phyloP scores from a whole-genome alignment of 768 basidiomycete genomes.

The Tylopilus intermedius region DNA sequence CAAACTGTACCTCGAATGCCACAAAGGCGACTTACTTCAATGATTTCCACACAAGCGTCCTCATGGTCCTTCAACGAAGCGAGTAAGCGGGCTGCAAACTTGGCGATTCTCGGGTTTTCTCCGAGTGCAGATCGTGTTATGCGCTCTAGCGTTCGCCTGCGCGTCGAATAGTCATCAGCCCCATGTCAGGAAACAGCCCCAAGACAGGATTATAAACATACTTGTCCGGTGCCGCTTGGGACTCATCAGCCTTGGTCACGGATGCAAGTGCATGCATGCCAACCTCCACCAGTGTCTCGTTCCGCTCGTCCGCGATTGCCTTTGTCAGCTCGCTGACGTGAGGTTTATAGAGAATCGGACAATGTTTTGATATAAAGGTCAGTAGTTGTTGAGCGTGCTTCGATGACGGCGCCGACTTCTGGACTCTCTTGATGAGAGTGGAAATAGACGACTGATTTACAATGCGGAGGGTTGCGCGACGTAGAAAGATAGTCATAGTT shows the following conservation, averaged over 20 bases:
- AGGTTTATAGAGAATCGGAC: constrained; percentile 63
- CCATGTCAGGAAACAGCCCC: not conserved
- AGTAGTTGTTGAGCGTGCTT: constrained; percentile 51
- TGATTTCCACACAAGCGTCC: constrained; percentile 46
- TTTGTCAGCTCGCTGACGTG: constrained; percentile 77
- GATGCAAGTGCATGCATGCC: constrained; percentile 75
- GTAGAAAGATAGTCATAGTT: constrained; percentile 70
- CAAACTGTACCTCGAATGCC: not conserved
- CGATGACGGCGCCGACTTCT: constrained; percentile 40
- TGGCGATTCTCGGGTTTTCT: constrained; percentile 63
- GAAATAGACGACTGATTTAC: constrained; percentile 85
- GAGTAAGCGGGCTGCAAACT: constrained; percentile 78
- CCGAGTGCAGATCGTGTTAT: constrained; percentile 55
- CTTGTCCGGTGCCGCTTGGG: constrained; percentile 60
- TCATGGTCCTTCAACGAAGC: constrained; percentile 52
- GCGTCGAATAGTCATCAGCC: not conserved
- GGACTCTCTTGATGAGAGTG: constrained; percentile 66
- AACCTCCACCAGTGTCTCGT: constrained; percentile 51
- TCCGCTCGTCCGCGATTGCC: constrained; percentile 63
- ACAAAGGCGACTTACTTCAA: constrained; percentile 49
- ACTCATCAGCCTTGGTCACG: constrained; percentile 54
- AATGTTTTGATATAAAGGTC: constrained; percentile 65
- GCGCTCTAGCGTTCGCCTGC: constrained; percentile 59
- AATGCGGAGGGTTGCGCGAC: constrained; percentile 64
- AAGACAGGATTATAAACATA: constrained; percentile 33